A percentile compares a stretch with the other conserved stretches of the same genome.
Conservation (phyloP, 2,329 filamentous ascomycete genomes). For the Pezizomycotina sp. region DNA sequence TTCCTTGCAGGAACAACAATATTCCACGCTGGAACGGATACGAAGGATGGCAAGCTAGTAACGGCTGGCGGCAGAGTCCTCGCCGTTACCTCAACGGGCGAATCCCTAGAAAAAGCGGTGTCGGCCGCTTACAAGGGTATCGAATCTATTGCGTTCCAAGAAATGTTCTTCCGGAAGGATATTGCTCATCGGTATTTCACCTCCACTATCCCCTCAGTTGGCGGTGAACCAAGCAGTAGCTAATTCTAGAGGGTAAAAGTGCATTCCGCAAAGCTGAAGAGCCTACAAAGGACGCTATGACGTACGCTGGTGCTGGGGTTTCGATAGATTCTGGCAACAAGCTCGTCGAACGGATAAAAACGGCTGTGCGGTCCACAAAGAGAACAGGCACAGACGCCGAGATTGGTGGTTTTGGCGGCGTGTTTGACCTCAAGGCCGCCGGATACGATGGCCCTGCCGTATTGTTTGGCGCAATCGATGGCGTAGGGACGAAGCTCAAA, state of each 20-base stretch:
- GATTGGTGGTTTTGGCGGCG: constrained; percentile 89
- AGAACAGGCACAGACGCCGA: constrained; percentile 78
- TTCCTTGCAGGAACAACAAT: constrained; percentile 42
- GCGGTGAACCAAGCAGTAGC: too few relatives aligned
- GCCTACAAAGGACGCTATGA: constrained; percentile 40
- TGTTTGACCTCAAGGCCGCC: constrained; percentile 59
- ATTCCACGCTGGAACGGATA: constrained; percentile 81
- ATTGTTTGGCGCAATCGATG: constrained; percentile 90
- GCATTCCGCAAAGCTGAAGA: constrained; percentile 26
- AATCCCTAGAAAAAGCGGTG: constrained; percentile 65
- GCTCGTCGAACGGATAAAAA: constrained; percentile 82
- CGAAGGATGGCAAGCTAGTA: constrained; percentile 47
- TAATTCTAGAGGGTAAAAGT: constrained; percentile 10
- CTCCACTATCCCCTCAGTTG: background rate
- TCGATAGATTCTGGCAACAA: constrained; percentile 88
- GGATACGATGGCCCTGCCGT: constrained; percentile 66
- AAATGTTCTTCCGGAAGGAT: constrained; percentile 83
- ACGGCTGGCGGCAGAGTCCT: constrained; percentile 85
- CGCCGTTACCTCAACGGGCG: constrained; percentile 65
- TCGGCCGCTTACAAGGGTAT: constrained; percentile 76
- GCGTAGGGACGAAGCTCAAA: constrained; percentile 92
- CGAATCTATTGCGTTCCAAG: constrained; percentile 61
- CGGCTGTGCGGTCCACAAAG: constrained; percentile 67
- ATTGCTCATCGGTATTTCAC: constrained; percentile 54
- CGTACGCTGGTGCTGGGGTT: constrained; percentile 84